Base-by-base conservation (phyloP, 2,329 filamentous ascomycete species). In the Graphiopsis chlorocephala region DNA sequence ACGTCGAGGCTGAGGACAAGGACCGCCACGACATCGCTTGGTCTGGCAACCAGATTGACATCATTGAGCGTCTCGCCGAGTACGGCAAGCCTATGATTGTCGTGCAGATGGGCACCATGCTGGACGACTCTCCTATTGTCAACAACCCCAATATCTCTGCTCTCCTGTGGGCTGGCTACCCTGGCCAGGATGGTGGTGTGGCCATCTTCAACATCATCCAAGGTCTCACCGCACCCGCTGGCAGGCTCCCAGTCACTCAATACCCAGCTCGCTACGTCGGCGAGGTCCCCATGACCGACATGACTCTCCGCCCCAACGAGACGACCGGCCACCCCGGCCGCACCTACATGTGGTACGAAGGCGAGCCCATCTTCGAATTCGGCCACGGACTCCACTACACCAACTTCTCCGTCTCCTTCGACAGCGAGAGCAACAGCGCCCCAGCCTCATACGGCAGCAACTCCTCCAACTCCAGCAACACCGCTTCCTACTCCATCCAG, bases 371-470 rank as follows among this genome's bases (percentile, higher is more conserved):
- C 2, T 80, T 82, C 58, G 79, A 80, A 0, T 88, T 87, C 64
- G 86, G 85, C 0, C 79, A 79, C 65, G 86, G 85, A 0, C 69
- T 87, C 65, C 84, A 87, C 70, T 88, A 87, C 74, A 88, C 85
- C 4, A 83, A 74, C 42, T 87, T 88, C 72, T 68, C 45, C 66
- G 78, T 66, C 26, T 63, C 63, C 28, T 57, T 72, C 65, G 61
- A 64, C 25, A 53, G 28, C 47, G 47, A 26, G 15, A 57, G n/a
- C 23, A 8, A 45, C n/a, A 60, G 56, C 10, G 47, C 65, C 31
- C 48, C 52, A 11, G 23, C 67, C 31, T 47, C 45, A 28, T 67
- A 69, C 56, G 64, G 66, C 58, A 53, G 50, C 50, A 45, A 45
- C 38, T 20, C 50, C 7, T 61, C 65, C 53, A 71, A 69, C 66